Percentiles rank a stretch among this genome's conserved stretches.
phyloP scores from a whole-genome alignment of 306 rosid species.

The Malus sylvestris region DNA sequence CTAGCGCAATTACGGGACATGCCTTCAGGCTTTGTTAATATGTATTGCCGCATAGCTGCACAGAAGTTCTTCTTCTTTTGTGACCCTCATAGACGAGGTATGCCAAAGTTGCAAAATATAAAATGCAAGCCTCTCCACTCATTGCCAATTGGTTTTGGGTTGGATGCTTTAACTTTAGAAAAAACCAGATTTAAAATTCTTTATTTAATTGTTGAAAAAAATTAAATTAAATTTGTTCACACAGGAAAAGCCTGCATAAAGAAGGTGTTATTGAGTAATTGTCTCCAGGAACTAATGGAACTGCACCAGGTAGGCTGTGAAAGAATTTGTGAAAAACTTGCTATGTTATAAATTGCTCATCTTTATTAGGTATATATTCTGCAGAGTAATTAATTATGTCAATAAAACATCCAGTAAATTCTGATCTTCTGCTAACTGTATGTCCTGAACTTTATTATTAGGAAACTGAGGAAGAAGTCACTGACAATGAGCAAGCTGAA shows the following conservation, averaged over 20 bases:
- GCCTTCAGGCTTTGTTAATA: constrained; percentile 57
- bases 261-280: constrained; percentile 91
- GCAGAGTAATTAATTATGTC: not conserved
- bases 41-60: constrained; percentile 95
- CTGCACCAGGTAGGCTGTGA: constrained; percentile 81
- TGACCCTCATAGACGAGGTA: constrained; percentile 97
- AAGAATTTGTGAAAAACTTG: not conserved
- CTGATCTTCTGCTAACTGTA: constrained; percentile 8
- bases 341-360: not conserved
- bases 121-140: not conserved
- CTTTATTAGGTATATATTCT: not conserved
- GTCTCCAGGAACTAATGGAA: constrained; percentile 99
- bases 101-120: constrained; percentile 10
- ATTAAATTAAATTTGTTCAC: not conserved
- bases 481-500: constrained; percentile 98
- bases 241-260: constrained; percentile 97
- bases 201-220: not conserved
- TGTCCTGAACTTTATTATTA: constrained; percentile 22
- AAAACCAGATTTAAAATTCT: not conserved
- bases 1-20: constrained; percentile 92
- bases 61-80: constrained; percentile 97
- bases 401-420: not conserved
- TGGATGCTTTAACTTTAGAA: not conserved
- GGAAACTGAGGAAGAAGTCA: constrained; percentile 99
- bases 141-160: not conserved